phyloP scores from a whole-genome alignment of 225 moss, liverwort and hornwort genomes.

The Marchantia polymorpha region DNA sequence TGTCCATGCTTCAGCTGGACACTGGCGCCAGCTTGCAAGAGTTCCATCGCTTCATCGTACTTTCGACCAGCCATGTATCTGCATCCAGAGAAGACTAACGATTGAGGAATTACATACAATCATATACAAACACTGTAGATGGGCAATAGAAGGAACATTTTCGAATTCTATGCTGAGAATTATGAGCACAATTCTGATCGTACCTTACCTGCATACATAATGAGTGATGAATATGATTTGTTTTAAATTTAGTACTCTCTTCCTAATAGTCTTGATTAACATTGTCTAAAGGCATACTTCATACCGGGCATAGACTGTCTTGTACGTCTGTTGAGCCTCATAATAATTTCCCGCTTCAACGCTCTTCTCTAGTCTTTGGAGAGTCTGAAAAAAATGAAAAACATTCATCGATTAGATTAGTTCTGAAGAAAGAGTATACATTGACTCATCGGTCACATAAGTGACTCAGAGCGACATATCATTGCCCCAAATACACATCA shows the following conservation, averaged over 20 bases:
- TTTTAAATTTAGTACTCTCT: not conserved
- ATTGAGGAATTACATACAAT: not conserved
- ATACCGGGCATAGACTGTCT: slow-evolving; percentile 82
- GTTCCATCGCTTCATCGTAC: slow-evolving; percentile 77
- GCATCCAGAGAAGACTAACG: not conserved
- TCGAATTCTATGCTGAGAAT: not conserved
- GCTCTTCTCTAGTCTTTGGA: slow-evolving; percentile 56
- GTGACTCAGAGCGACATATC: not conserved
- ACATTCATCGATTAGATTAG: no score
- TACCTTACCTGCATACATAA: no score
- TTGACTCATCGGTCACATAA: not conserved
- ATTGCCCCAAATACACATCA: not conserved
- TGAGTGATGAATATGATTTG: no score
- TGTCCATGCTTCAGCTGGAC: slow-evolving; percentile 87
- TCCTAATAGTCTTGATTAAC: not conserved
- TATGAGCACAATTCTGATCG: no score
- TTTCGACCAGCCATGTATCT: slow-evolving; percentile 79
- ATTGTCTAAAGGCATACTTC: not conserved
- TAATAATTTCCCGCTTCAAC: slow-evolving; percentile 84
- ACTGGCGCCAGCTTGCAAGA: slow-evolving; percentile 75
- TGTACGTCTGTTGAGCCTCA: slow-evolving; percentile 97
- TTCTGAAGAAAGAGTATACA: not conserved
- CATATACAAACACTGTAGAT: not conserved
- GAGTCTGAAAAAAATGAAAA: slow-evolving; percentile 28
- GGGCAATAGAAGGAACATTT: not conserved